These are phyloP conservation scores for Aspergillus arachidicola DNA, from an alignment of 2,329 filamentous ascomycete species.

Conservation along the genomic window DNA sequence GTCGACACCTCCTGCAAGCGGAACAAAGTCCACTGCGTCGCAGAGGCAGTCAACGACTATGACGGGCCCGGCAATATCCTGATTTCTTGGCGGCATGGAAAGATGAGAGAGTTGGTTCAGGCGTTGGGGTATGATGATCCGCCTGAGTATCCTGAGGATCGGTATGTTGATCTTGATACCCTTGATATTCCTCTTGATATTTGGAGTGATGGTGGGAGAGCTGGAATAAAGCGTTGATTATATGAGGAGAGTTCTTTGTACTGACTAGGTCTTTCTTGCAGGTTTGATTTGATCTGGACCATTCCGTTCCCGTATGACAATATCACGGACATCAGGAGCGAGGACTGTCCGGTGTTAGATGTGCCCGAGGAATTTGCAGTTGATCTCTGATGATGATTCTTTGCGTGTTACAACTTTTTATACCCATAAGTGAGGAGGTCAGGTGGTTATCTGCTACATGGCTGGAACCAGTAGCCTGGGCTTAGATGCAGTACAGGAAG, in stretches of 20 bases:
- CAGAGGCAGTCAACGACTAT: constrained; percentile 20
- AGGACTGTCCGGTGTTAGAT: constrained; percentile 31
- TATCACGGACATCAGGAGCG: constrained; percentile 28
- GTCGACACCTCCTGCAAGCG: constrained; percentile 32
- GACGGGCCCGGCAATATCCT: constrained; percentile 31
- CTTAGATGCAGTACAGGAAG: not conserved
- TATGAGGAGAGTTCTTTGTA: not conserved
- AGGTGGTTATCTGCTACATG: not conserved
- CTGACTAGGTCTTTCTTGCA: constrained; percentile 12
- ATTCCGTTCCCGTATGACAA: constrained; percentile 31
- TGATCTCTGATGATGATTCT: constrained; percentile 18
- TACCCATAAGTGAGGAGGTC: not conserved
- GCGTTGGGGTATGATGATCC: constrained; percentile 24
- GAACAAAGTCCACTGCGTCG: constrained; percentile 27
- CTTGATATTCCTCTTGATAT: not conserved
- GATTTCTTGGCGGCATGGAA: constrained; percentile 32
- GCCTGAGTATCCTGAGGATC: constrained; percentile 27
- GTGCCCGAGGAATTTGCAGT: constrained; percentile 15
- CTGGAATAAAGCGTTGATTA: not conserved
- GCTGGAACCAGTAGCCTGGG: not conserved
- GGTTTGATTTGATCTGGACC: constrained; percentile 35
- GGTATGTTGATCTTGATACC: constrained; percentile 22
- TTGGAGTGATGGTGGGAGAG: not conserved
- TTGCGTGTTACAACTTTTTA: too few relatives aligned
- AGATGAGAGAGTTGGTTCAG: constrained; percentile 25